Evolutionary conservation across 176 grass and related monocot genomes (phyloP).

Genomic region (Miscanthus lutarioriparius): DNA sequence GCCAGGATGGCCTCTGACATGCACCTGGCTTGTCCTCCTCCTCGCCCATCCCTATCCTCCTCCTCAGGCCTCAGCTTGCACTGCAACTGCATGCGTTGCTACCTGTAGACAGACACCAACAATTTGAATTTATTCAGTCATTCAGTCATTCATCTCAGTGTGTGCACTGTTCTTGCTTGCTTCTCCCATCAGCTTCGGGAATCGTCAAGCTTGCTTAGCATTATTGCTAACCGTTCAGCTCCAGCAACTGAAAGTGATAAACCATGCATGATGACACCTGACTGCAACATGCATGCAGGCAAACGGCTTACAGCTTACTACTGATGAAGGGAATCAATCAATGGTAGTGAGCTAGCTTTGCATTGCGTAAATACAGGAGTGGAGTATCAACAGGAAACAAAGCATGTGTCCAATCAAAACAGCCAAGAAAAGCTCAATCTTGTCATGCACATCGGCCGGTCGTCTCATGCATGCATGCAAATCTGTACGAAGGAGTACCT

Average conservation of each 20-base stretch:
- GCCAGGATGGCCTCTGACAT: constrained; percentile 45
- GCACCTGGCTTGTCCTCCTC: constrained; percentile 47
- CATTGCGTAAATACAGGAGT: neutral
- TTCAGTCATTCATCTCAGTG: neutral
- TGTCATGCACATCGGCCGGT: constrained; percentile 1
- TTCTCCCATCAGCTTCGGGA: neutral
- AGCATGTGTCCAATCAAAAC: constrained; percentile 16
- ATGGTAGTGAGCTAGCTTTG: neutral
- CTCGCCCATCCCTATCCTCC: neutral
- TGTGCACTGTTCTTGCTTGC: neutral
- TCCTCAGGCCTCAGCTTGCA: neutral
- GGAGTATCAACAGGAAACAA: neutral
- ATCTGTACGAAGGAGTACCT: neutral
- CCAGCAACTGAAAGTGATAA: constrained; percentile 16
- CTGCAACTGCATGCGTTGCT: neutral
- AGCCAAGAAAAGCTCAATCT: constrained; percentile 31
- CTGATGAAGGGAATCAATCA: neutral
- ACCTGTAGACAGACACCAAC: constrained; percentile 35
- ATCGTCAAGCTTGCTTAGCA: neutral
- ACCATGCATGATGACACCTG: constrained; percentile 15
- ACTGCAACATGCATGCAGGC: neutral
- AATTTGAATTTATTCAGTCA: constrained; percentile 25
- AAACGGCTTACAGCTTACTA: neutral
- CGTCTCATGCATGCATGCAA: neutral
- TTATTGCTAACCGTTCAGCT: neutral